phyloP scores from a whole-genome alignment of 768 basidiomycete genomes.

The Leccinum longicurvipes region DNA sequence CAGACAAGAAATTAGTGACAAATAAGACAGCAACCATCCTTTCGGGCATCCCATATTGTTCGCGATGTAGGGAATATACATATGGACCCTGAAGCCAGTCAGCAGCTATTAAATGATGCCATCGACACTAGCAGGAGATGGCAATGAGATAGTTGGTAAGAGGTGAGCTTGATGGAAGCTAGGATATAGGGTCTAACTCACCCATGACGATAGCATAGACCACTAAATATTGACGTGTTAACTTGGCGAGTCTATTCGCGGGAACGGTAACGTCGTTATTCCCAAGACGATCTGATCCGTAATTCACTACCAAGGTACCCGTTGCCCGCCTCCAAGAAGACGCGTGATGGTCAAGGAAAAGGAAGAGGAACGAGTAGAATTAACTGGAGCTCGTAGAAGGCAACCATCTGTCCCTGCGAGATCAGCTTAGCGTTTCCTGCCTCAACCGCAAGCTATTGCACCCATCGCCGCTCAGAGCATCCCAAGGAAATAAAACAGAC shows the following conservation, averaged over 20 bases:
- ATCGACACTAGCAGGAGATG: background rate
- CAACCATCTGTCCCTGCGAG: constrained; percentile 17
- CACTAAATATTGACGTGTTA: constrained; percentile 53
- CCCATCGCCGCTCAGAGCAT: background rate
- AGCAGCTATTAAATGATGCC: constrained; percentile 42
- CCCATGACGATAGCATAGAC: constrained; percentile 78
- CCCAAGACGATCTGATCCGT: constrained; percentile 28
- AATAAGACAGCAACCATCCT: constrained; percentile 66
- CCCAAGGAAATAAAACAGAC: background rate
- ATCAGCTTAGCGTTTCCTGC: no score
- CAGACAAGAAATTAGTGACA: constrained; percentile 74
- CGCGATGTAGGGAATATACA: constrained; percentile 68
- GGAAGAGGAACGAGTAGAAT: constrained; percentile 32
- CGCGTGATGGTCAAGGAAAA: constrained; percentile 34
- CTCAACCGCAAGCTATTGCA: background rate
- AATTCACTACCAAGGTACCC: constrained; percentile 22
- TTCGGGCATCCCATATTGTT: constrained; percentile 64
- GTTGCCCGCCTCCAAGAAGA: constrained; percentile 24
- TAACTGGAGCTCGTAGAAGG: constrained; percentile 43
- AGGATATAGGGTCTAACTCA: constrained; percentile 25
- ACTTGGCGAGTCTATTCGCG: constrained; percentile 24
- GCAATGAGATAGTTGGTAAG: background rate
- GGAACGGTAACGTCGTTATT: constrained; percentile 25
- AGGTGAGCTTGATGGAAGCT: background rate
- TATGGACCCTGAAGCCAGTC: constrained; percentile 84